Conservation (phyloP, 2,329 filamentous ascomycete species). For the Eurotiales sp. region DNA sequence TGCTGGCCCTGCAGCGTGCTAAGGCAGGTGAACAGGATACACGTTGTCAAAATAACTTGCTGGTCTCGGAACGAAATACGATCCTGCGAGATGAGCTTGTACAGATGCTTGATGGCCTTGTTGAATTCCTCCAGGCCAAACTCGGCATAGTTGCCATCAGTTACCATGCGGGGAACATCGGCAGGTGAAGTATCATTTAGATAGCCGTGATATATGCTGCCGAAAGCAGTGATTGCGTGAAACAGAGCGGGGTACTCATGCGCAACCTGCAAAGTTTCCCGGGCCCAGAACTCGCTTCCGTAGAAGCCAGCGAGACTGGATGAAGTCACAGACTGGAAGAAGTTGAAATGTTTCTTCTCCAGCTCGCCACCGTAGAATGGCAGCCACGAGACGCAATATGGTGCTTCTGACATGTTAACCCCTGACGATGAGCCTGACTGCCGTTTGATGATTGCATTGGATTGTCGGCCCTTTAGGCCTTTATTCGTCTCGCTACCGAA, state of each 20-base stretch:
- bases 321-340: constrained; percentile 13
- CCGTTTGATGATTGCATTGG: background rate
- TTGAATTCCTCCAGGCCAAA: constrained; percentile 13
- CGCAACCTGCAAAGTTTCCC: constrained; percentile 5
- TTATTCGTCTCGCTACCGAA: no score
- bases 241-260: constrained; percentile 15
- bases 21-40: constrained; percentile 8
- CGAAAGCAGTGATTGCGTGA: constrained; percentile 12
- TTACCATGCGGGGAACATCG: constrained; percentile 1
- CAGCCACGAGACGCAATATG: background rate
- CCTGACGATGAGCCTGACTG: background rate
- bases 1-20: constrained; percentile 9
- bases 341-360: constrained; percentile 9
- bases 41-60: constrained; percentile 12
- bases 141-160: background rate
- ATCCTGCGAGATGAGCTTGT: constrained; percentile 2
- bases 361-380: constrained; percentile 11
- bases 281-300: constrained; percentile 7
- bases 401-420: background rate
- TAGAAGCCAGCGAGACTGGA: constrained; percentile 5
- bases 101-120: constrained; percentile 12
- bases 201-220: constrained; percentile 9
- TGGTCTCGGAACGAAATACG: constrained; percentile 2
- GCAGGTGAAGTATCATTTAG: constrained; percentile 10
- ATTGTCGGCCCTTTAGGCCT: background rate